phyloP scores from a whole-genome alignment of 495 filamentous ascomycete genomes.

The Penicillium antarcticum region DNA sequence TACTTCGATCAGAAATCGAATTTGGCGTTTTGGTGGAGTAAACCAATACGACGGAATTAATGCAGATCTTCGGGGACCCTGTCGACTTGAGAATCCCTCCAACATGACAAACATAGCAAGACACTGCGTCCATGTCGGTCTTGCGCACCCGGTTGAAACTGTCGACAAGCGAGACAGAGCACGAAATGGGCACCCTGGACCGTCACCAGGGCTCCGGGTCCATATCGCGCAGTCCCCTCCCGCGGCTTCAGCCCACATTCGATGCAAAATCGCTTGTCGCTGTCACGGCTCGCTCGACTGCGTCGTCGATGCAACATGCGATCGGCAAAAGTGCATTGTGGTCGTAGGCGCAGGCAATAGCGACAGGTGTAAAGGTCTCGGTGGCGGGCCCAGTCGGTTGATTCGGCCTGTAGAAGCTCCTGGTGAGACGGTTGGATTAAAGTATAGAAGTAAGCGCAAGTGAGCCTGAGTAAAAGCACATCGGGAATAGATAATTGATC shows the following conservation, averaged over 20 bases:
- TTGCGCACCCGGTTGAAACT: constrained; percentile 15
- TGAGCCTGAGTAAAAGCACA: constrained; percentile 51
- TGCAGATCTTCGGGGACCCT: too few species aligned
- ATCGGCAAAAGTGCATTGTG: constrained; percentile 25
- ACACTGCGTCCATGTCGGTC: constrained; percentile 13
- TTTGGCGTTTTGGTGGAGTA: too few species aligned
- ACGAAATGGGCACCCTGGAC: constrained; percentile 21
- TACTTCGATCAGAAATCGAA: too few species aligned
- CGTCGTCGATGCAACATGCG: constrained; percentile 29
- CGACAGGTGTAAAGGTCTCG: constrained; percentile 33
- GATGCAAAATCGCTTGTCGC: constrained; percentile 32
- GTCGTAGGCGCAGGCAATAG: constrained; percentile 34
- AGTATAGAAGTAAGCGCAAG: constrained; percentile 28
- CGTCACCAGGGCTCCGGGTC: constrained; percentile 25
- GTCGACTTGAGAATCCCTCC: background rate
- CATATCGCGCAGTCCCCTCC: constrained; percentile 28
- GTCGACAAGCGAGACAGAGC: constrained; percentile 27
- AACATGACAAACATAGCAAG: constrained; percentile 11
- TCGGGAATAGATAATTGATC: constrained; percentile 54
- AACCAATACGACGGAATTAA: too few species aligned
- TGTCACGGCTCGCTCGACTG: constrained; percentile 17
- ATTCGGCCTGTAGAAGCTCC: constrained; percentile 27
- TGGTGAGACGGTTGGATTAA: constrained; percentile 21
- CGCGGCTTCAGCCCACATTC: constrained; percentile 33
- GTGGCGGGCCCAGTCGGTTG: constrained; percentile 19